These are phyloP conservation scores for Venturia asperata DNA, from an alignment of 2,329 filamentous ascomycete species.

Conservation along the genomic window DNA sequence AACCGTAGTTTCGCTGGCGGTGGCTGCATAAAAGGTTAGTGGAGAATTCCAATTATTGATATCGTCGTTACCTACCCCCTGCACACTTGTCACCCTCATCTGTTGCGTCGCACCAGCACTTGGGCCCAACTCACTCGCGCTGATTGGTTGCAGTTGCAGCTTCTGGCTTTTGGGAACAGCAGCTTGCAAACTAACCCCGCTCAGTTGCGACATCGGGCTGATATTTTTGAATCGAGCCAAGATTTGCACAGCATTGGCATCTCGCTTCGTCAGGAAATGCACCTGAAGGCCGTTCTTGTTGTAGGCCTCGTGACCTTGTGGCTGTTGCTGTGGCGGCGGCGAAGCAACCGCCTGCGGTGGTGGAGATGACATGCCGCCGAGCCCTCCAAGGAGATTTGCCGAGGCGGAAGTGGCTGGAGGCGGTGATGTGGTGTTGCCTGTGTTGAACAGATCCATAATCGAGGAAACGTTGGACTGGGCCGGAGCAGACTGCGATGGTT, in stretches of 20 bases:
- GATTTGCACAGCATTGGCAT: constrained; percentile 72
- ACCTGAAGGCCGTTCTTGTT: constrained; percentile 78
- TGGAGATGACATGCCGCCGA: constrained; percentile 40
- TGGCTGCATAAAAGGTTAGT: constrained; percentile 48
- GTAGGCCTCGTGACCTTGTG: constrained; percentile 63
- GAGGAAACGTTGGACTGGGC: constrained; percentile 42
- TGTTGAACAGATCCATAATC: constrained; percentile 85
- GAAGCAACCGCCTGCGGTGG: constrained; percentile 41
- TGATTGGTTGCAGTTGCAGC: constrained; percentile 84
- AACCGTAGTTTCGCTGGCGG: constrained; percentile 64
- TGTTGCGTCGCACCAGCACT: constrained; percentile 81
- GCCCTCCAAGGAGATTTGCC: constrained; percentile 38
- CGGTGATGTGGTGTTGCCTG: constrained; percentile 36
- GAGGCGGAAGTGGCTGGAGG: constrained; percentile 30
- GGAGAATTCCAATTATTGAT: constrained; percentile 19
- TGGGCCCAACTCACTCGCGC: constrained; percentile 64
- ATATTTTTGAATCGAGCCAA: constrained; percentile 77
- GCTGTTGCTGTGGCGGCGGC: constrained; percentile 28
- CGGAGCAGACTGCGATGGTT: constrained; percentile 35
- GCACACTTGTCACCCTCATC: constrained; percentile 79
- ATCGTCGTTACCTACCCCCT: constrained; percentile 65
- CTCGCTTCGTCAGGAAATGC: constrained; percentile 77
- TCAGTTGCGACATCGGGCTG: constrained; percentile 57
- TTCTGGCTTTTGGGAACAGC: constrained; percentile 96
- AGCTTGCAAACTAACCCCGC: constrained; percentile 77